Evolutionary conservation across 2,329 filamentous ascomycete species (phyloP).

Genomic region (Ceratocystis huliohia): DNA sequence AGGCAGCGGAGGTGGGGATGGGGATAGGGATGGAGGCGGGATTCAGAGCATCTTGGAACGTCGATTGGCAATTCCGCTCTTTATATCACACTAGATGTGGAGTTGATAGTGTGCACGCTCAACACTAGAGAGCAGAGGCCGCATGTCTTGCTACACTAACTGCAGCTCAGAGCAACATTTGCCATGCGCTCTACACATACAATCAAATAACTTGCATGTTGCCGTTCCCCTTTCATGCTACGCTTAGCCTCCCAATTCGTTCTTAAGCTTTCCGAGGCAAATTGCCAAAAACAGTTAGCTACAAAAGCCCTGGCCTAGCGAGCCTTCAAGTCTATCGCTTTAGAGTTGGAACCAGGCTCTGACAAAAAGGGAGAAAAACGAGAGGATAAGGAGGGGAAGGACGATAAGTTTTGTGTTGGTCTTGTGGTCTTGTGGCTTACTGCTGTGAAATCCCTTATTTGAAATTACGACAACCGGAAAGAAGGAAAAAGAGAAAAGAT

Average conservation of each 20-base stretch:
- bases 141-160: not conserved
- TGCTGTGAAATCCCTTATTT: not conserved
- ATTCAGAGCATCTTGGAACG: not conserved
- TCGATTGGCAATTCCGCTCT: too few relatives aligned
- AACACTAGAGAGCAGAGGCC: not conserved
- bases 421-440: not conserved
- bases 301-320: not conserved
- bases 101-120: too few relatives aligned
- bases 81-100: too few relatives aligned
- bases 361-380: not conserved
- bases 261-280: not conserved
- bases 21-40: too few relatives aligned
- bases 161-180: not conserved
- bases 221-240: not conserved
- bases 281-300: not conserved
- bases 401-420: not conserved
- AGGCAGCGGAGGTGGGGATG: too few relatives aligned
- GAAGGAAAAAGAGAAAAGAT: conserved; percentile 1
- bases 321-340: not conserved
- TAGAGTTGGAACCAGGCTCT: not conserved
- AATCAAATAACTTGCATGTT: conserved; percentile 5
- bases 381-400: not conserved
- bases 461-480: conserved; percentile 6
- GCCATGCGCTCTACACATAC: not conserved
- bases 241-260: not conserved